Evolutionary conservation across 805 yeast genomes (phyloP).

Genomic region (Cyberlindnera misumaiensis): DNA sequence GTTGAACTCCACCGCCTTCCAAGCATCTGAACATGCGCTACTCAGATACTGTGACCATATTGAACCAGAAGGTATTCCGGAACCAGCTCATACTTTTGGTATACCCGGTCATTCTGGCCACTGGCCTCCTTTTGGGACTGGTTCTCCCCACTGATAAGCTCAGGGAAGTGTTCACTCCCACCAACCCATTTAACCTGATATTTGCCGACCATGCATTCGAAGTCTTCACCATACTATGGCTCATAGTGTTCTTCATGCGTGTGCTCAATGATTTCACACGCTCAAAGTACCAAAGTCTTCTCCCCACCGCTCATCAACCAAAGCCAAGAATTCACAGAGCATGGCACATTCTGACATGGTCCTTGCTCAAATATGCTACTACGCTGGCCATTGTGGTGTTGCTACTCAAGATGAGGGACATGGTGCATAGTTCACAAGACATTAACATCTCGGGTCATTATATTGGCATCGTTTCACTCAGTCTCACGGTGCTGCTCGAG

Average conservation of each 20-base stretch:
- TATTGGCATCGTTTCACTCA: conserved; percentile 7
- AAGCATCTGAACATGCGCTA: too few species aligned
- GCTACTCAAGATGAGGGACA: background rate
- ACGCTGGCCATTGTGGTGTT: background rate
- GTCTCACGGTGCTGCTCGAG: conserved; percentile 5
- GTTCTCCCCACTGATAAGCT: background rate
- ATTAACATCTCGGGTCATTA: conserved; percentile 13
- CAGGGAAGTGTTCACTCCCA: conserved; percentile 7
- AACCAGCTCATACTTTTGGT: background rate
- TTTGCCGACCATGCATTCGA: conserved; percentile 16
- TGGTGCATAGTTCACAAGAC: background rate
- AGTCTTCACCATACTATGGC: conserved; percentile 8
- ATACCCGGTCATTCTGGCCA: background rate
- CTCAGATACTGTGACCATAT: background rate
- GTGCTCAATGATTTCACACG: conserved; percentile 3
- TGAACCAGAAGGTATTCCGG: background rate
- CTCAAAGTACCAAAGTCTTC: conserved; percentile 3
- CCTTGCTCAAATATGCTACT: background rate
- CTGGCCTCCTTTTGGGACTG: conserved; percentile 1
- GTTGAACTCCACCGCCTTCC: too few species aligned
- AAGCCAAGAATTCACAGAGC: conserved; percentile 1
- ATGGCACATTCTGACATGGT: background rate
- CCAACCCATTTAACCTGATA: conserved; percentile 10
- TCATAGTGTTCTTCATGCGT: conserved; percentile 3
- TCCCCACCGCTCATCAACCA: conserved; percentile 2